Conservation (phyloP, 352 stramenopile species). For the Phytopythium boreale region DNA sequence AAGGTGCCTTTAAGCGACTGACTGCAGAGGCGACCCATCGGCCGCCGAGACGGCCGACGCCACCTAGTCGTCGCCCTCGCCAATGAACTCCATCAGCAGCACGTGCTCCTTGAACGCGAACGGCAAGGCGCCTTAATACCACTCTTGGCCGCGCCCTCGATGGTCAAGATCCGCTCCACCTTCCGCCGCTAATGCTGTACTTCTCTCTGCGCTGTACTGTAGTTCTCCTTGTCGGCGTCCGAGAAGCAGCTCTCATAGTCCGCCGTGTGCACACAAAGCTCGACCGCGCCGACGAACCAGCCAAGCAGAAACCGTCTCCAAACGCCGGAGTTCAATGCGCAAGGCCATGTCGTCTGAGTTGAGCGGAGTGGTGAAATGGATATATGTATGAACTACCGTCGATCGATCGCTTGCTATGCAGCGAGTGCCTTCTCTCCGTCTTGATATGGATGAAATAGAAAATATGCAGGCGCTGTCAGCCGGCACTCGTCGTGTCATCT, state of each 20-base stretch:
- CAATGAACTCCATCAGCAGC: slow-evolving; percentile 73
- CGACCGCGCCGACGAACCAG: too few species aligned
- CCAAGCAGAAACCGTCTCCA: too few species aligned
- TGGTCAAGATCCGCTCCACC: slow-evolving; percentile 47
- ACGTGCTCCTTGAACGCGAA: slow-evolving; percentile 63
- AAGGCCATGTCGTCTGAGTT: too few species aligned
- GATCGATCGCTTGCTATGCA: too few species aligned
- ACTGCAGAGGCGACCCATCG: not conserved
- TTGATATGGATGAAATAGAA: too few species aligned
- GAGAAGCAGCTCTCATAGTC: slow-evolving; percentile 34
- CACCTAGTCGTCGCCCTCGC: slow-evolving; percentile 27
- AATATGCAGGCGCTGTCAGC: too few species aligned
- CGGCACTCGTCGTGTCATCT: too few species aligned
- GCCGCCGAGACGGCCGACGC: not conserved
- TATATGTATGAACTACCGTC: too few species aligned
- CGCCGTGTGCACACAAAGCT: slow-evolving; percentile 23
- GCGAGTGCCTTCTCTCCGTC: too few species aligned
- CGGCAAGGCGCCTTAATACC: slow-evolving; percentile 42
- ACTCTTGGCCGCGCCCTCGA: slow-evolving; percentile 48
- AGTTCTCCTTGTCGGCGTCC: slow-evolving; percentile 28
- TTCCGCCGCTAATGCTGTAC: slow-evolving; percentile 48
- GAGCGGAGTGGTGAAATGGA: too few species aligned
- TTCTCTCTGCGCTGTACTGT: slow-evolving; percentile 52
- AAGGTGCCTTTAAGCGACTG: not conserved
- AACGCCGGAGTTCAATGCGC: too few species aligned